A percentile compares a stretch with the other conserved stretches of the same genome.
These are phyloP conservation scores for Podospora tetraspora DNA, from an alignment of 495 filamentous ascomycete species.

Conservation along the genomic window DNA sequence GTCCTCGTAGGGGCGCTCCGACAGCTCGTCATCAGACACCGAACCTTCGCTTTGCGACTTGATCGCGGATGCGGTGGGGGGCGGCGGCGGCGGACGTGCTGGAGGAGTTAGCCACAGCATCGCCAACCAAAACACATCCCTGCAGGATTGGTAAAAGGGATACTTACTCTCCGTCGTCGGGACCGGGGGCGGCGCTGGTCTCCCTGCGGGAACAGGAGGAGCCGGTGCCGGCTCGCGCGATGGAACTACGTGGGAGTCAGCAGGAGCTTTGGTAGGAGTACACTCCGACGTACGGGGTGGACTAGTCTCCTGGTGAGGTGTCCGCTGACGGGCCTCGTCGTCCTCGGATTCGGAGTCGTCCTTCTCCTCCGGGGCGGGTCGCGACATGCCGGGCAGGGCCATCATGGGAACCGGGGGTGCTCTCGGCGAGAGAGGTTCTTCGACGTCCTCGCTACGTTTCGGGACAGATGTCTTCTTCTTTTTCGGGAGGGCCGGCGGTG, in stretches of 20 bases:
- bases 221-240: slow-evolving; percentile 34
- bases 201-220: slow-evolving; percentile 58
- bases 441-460: slow-evolving; percentile 43
- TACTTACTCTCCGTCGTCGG: slow-evolving; percentile 59
- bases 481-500: slow-evolving; percentile 49
- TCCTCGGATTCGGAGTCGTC: slow-evolving; percentile 34
- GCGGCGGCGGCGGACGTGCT: slow-evolving; percentile 55
- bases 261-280: slow-evolving; percentile 18
- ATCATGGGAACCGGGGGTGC: slow-evolving; percentile 68
- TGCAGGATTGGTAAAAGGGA: slow-evolving; percentile 10
- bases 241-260: slow-evolving; percentile 35
- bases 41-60: slow-evolving; percentile 72
- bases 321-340: slow-evolving; percentile 29
- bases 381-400: slow-evolving; percentile 66
- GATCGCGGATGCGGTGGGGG: slow-evolving; percentile 44
- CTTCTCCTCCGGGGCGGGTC: slow-evolving; percentile 20
- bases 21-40: slow-evolving; percentile 91
- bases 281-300: slow-evolving; percentile 45
- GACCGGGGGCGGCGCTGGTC: slow-evolving; percentile 64
- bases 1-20: slow-evolving; percentile 48
- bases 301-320: slow-evolving; percentile 34
- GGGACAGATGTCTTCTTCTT: slow-evolving; percentile 57
- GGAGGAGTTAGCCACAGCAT: slow-evolving; percentile 32
- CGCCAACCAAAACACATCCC: slow-evolving; percentile 13
- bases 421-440: slow-evolving; percentile 39